Evolutionary conservation across 2,329 filamentous ascomycete species (phyloP), one percentile per base, ranked within the genome.

Genomic region (Botrytis elliptica): DNA sequence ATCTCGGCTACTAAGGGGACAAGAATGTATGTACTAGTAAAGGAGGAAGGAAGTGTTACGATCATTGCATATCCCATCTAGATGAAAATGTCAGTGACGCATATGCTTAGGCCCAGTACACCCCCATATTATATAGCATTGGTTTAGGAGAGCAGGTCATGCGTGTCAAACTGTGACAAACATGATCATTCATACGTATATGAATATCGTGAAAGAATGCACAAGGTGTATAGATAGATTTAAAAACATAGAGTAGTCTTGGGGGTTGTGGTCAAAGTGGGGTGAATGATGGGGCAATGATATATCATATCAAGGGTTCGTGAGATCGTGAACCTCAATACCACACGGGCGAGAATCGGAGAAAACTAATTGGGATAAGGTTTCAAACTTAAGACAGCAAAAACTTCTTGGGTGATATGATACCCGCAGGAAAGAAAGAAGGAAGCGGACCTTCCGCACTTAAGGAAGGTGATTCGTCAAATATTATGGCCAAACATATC

Each of bases 61-160:
- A 60, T 68, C 40, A 20, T 68, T 36, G 63, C 70, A 68, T 60
- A 40, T 42, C 29, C 67, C n/a, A 63, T 25, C 40, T 36, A 63
- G 18, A 38, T 42, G 9, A 33, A 33, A 12, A 57, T 57, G 12
- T n/a, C 46, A 9, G 42, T 42, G 29, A 42, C 36, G 40, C 9
- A 20, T 5, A 18, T 22, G 7, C 25, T 20, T n/a, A n/a, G 40
- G 49, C 25, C 36, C 18, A 57, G 9, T 57, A 5, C 36, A 42
- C 66, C 66, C 55, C 16, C 18, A 33, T 42, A 29, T 33, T 49
- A 42, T 57, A 25, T 57, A 25, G 49, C n/a, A 68, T 68, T 42
- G 49, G 25, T 33, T 25, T 12, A 25, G 14, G 29, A 52, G 40
- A 16, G 36, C 36, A 68, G 49, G 25, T 42, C 49, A 68, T 68